Percentiles rank a stretch among this genome's conserved stretches.
These are phyloP conservation scores for Russula vinacea DNA, from an alignment of 768 basidiomycete species.

Conservation along the genomic window DNA sequence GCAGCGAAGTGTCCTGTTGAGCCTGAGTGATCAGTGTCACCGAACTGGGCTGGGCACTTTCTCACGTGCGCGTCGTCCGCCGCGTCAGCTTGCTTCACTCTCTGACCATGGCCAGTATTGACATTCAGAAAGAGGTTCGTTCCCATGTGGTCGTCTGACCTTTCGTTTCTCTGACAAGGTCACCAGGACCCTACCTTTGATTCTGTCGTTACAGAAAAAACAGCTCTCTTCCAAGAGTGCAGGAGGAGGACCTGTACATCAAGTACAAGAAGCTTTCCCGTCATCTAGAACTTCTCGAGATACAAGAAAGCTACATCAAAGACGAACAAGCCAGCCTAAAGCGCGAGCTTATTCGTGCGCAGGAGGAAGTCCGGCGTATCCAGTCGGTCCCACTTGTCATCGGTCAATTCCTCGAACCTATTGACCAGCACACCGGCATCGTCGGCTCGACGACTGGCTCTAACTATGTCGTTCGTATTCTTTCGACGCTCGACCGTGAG, in stretches of 20 bases:
- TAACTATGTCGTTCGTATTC: slow-evolving; percentile 96
- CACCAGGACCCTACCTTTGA: slow-evolving; percentile 86
- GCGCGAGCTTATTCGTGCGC: slow-evolving; percentile 95
- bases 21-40: not conserved
- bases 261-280: slow-evolving; percentile 96
- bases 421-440: slow-evolving; percentile 95
- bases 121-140: slow-evolving; percentile 70
- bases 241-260: slow-evolving; percentile 89
- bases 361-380: slow-evolving; percentile 99
- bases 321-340: slow-evolving; percentile 98
- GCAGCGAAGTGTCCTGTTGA: not conserved
- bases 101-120: slow-evolving; percentile 73
- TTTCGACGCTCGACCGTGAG: slow-evolving; percentile 95
- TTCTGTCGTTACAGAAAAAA: slow-evolving; percentile 84
- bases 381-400: slow-evolving; percentile 98
- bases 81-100: slow-evolving; percentile 25
- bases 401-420: slow-evolving; percentile 98
- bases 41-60: slow-evolving; percentile 5
- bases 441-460: slow-evolving; percentile 97
- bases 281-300: slow-evolving; percentile 92
- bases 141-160: not conserved
- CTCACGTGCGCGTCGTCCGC: slow-evolving; percentile 25
- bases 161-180: slow-evolving; percentile 1
- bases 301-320: slow-evolving; percentile 95
- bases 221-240: slow-evolving; percentile 77